Evolutionary conservation across 768 basidiomycete genomes (phyloP).

Genomic region (Tremella yokohamensis): DNA sequence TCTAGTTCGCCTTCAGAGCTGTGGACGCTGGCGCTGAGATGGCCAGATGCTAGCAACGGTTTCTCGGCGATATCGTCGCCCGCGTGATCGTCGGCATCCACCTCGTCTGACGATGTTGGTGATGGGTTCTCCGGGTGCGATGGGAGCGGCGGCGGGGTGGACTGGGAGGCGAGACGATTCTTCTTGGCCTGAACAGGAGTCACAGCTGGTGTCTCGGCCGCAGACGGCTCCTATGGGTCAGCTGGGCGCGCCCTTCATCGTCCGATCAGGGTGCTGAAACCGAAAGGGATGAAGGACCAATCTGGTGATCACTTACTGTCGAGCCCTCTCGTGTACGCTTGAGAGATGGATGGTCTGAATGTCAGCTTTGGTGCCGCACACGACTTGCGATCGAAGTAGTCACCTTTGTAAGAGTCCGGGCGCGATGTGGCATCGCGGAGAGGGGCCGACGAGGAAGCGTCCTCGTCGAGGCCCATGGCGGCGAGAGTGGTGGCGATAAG

Average conservation of each 20-base stretch:
- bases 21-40: not conserved
- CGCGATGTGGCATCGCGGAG: too few species aligned
- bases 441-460: too few species aligned
- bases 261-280: not conserved
- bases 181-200: conserved; percentile 33
- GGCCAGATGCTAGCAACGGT: not conserved
- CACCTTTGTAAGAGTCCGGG: too few species aligned
- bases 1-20: not conserved
- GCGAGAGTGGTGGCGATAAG: too few species aligned
- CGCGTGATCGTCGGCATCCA: conserved; percentile 5
- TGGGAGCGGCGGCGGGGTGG: conserved; percentile 5
- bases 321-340: conserved; percentile 40
- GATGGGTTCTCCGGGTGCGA: conserved; percentile 1
- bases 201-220: conserved; percentile 15
- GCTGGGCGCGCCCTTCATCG: not conserved
- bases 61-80: not conserved
- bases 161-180: conserved; percentile 30
- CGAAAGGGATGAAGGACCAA: not conserved
- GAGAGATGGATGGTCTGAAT: conserved; percentile 8
- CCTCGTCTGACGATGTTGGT: conserved; percentile 3
- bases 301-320: conserved; percentile 22
- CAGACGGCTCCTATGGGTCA: conserved; percentile 30
- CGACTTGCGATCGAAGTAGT: too few species aligned
- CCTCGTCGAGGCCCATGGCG: too few species aligned
- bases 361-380: conserved; percentile 1